phyloP scores from a whole-genome alignment of 345 rosid species.

The Diplotaxis tenuifolia region DNA sequence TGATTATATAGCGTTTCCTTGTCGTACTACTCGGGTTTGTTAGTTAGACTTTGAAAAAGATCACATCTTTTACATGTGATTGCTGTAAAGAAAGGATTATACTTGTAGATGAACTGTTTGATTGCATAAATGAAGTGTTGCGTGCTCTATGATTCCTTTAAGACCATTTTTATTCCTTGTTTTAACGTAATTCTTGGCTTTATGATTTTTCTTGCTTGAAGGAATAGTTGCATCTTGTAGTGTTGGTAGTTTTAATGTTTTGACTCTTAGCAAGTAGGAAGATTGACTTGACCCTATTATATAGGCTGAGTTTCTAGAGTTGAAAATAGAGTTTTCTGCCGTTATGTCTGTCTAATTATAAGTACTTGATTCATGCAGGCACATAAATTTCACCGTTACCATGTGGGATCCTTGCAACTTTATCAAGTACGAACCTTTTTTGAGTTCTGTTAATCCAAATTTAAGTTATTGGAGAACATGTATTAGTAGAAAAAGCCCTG shows the following conservation, averaged over 20 bases:
- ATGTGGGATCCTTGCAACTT: constrained; percentile 59
- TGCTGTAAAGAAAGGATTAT: background rate
- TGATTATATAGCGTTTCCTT: no score
- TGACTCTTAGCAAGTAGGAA: background rate
- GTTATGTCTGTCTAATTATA: constrained; percentile 33
- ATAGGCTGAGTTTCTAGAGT: constrained; percentile 4
- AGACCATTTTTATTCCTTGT: background rate
- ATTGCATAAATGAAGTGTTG: constrained; percentile 4
- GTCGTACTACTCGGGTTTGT: background rate
- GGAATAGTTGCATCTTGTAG: background rate
- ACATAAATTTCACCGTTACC: constrained; percentile 64
- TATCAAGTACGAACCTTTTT: constrained; percentile 58
- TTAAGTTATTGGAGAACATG: background rate
- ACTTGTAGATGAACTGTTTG: background rate
- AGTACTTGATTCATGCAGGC: constrained; percentile 97
- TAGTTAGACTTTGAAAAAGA: background rate
- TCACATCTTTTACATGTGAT: no score
- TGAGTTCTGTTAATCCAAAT: constrained; percentile 12
- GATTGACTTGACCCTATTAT: background rate
- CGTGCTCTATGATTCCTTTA: background rate
- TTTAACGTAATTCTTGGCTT: background rate
- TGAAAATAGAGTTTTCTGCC: constrained; percentile 24
- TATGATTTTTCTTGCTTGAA: background rate
- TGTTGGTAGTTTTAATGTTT: background rate
- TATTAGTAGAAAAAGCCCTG: background rate